Evolutionary conservation across 192 early-diverging fungal species (phyloP).

Genomic region (Powellomyces hirtus): DNA sequence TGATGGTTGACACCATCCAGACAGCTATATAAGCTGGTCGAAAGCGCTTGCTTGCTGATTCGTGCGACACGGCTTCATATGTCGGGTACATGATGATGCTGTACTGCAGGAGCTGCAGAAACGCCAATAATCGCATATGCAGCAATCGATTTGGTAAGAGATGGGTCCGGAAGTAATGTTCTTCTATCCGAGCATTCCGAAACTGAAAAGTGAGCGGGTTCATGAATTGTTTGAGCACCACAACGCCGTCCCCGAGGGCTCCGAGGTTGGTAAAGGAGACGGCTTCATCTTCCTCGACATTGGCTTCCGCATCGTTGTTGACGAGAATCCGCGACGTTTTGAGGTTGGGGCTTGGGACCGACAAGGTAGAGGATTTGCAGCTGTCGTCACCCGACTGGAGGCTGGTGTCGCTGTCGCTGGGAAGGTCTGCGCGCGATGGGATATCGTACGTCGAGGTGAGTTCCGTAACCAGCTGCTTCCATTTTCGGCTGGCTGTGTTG

Average conservation of each 20-base stretch:
- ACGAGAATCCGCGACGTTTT: no score
- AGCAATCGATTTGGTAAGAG: conserved; percentile 35
- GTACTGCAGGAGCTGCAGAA: conserved; percentile 20
- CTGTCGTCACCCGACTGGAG: no score
- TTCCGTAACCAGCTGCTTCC: not conserved
- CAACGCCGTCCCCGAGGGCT: not conserved
- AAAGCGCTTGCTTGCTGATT: not conserved
- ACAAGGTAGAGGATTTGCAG: no score
- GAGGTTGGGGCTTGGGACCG: no score
- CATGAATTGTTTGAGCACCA: conserved; percentile 12
- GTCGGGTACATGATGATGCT: conserved; percentile 13
- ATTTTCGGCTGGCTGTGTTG: not conserved
- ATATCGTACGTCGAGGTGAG: conserved; percentile 13
- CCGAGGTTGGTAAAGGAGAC: not conserved
- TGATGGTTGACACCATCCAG: not conserved
- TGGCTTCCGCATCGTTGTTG: not conserved
- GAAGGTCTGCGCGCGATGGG: not conserved
- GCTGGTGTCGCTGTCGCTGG: no score
- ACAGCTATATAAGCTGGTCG: not conserved
- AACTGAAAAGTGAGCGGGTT: conserved; percentile 29
- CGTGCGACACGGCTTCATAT: not conserved
- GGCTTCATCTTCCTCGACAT: not conserved
- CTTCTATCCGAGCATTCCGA: conserved; percentile 21
- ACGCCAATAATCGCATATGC: conserved; percentile 17
- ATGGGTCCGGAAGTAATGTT: conserved; percentile 31